Percentiles rank a stretch among this genome's conserved stretches.
Evolutionary conservation across 768 basidiomycete genomes (phyloP).

Genomic region (Pulveroboletus frians): DNA sequence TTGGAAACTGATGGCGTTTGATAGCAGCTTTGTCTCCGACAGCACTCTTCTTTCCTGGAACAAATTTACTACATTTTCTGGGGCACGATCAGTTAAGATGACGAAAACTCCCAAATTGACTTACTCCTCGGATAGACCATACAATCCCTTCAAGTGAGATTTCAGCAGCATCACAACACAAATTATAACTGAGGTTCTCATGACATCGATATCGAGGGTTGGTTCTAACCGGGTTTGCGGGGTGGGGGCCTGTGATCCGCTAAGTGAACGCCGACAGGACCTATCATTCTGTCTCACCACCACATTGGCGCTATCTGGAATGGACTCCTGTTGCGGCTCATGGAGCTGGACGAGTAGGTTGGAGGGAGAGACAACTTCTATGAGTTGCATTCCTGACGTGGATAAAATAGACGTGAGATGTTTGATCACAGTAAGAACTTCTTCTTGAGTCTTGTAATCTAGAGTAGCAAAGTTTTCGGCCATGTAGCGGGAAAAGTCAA

Average conservation of each 20-base stretch:
- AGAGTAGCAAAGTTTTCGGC: conserved; percentile 89
- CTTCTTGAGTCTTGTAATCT: conserved; percentile 95
- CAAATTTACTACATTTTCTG: conserved; percentile 90
- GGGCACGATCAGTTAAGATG: neutral
- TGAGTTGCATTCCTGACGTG: conserved; percentile 74
- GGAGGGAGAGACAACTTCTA: conserved; percentile 67
- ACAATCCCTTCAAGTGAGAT: conserved; percentile 75
- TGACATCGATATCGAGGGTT: conserved; percentile 27
- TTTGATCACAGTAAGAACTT: conserved; percentile 81
- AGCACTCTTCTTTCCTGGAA: conserved; percentile 83
- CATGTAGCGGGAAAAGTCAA: conserved; percentile 87
- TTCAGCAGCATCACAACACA: conserved; percentile 87
- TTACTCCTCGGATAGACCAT: conserved; percentile 88
- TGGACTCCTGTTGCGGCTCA: conserved; percentile 18
- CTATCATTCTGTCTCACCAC: conserved; percentile 2
- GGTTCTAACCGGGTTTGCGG: neutral
- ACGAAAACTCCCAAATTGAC: conserved; percentile 23
- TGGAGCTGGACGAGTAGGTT: conserved; percentile 63
- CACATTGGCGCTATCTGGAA: neutral
- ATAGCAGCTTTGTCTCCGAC: conserved; percentile 78
- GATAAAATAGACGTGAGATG: conserved; percentile 71
- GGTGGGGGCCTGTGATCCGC: neutral
- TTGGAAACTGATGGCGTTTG: conserved; percentile 54
- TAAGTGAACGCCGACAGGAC: neutral
- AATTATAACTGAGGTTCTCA: conserved; percentile 70